These are phyloP conservation scores for Monosporascus cannonballus DNA, from an alignment of 2,329 filamentous ascomycete species.

Conservation along the genomic window DNA sequence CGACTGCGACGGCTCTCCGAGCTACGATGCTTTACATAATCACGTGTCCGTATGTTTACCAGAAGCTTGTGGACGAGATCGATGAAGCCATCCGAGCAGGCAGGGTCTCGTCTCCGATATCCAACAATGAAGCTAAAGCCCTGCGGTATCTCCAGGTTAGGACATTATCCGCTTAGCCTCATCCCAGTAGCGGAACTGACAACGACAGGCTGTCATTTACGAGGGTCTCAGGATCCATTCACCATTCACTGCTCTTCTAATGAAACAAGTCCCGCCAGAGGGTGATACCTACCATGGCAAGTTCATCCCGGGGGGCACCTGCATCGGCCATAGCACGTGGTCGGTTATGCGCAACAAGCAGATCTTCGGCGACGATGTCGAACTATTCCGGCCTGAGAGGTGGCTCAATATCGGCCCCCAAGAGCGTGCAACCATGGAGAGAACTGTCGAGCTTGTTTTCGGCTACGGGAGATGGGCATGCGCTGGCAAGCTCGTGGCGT, in stretches of 20 bases:
- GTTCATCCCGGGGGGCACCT: constrained; percentile 31
- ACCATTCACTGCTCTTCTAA: constrained; percentile 20
- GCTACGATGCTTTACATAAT: constrained; percentile 41
- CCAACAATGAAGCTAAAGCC: constrained; percentile 18
- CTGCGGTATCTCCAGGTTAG: constrained; percentile 24
- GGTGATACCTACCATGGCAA: constrained; percentile 22
- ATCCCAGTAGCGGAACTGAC: not conserved
- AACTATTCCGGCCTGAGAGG: constrained; percentile 33
- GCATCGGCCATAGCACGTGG: constrained; percentile 30
- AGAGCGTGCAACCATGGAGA: constrained; percentile 21
- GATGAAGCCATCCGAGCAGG: constrained; percentile 25
- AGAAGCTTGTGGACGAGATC: constrained; percentile 37
- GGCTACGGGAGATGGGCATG: constrained; percentile 29
- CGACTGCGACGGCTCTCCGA: constrained; percentile 41
- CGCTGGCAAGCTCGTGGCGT: constrained; percentile 31
- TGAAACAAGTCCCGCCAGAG: constrained; percentile 18
- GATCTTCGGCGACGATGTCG: constrained; percentile 25
- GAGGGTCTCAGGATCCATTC: constrained; percentile 30
- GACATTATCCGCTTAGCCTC: not conserved
- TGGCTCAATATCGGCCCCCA: constrained; percentile 29
- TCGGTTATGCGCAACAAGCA: constrained; percentile 24
- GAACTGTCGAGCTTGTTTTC: constrained; percentile 29
- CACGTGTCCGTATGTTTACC: constrained; percentile 36
- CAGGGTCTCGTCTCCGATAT: constrained; percentile 22
- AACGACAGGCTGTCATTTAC: constrained; percentile 25